A percentile compares a stretch with the other conserved stretches of the same genome.
Evolutionary conservation across 768 basidiomycete genomes (phyloP).

Genomic region (Tulasnella sp.): DNA sequence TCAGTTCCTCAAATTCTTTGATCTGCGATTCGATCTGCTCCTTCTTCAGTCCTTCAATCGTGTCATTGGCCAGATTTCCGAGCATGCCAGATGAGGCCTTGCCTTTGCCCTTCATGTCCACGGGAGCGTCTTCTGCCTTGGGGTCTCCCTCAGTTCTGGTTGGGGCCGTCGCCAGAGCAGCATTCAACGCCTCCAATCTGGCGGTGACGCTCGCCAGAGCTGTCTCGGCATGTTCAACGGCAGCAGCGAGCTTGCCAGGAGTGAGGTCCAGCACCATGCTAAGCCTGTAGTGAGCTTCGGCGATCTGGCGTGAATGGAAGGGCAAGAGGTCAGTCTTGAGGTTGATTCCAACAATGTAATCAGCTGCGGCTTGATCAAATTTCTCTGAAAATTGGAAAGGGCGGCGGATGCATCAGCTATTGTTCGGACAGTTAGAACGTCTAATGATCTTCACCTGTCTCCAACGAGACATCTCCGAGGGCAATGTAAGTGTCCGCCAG

Average conservation of each 20-base stretch:
- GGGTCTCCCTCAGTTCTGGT: conserved; percentile 16
- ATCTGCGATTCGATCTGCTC: conserved; percentile 67
- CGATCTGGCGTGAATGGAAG: conserved; percentile 81
- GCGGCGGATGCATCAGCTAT: conserved; percentile 11
- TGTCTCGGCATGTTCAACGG: conserved; percentile 68
- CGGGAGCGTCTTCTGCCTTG: conserved; percentile 28
- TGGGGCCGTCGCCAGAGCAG: conserved; percentile 31
- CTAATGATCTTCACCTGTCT: conserved; percentile 62
- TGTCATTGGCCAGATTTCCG: conserved; percentile 26
- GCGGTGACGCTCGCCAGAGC: conserved; percentile 68
- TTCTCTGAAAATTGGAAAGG: conserved; percentile 58
- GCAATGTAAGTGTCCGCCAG: conserved; percentile 85
- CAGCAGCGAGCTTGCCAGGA: conserved; percentile 68
- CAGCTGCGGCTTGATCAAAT: conserved; percentile 86
- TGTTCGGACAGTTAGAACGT: neutral
- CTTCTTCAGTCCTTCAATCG: conserved; percentile 54
- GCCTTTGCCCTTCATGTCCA: conserved; percentile 65
- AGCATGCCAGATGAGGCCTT: conserved; percentile 23
- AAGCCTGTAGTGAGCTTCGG: conserved; percentile 88
- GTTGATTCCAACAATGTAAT: conserved; percentile 66
- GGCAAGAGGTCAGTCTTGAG: conserved; percentile 69
- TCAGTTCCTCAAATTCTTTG: conserved; percentile 64
- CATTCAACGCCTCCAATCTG: conserved; percentile 50
- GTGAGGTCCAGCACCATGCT: conserved; percentile 90
- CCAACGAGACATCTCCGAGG: conserved; percentile 91